Base-by-base conservation (phyloP, 2,329 filamentous ascomycete species). In the Aureobasidium sp. region DNA sequence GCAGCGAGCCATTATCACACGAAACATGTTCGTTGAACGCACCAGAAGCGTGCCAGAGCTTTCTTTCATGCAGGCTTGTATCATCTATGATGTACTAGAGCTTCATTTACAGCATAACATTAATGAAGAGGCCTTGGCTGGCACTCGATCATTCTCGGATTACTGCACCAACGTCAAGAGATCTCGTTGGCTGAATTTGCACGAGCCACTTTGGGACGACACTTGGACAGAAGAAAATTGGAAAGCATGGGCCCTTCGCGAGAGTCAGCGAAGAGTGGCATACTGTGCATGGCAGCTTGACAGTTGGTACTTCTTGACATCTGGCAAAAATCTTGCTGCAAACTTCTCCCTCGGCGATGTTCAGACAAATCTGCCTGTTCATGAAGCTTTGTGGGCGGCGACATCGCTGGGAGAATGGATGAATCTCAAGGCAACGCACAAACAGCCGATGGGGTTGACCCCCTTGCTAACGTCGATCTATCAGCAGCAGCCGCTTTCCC, bases 281-380 rank as follows among this genome's bases (percentile, higher is more conserved):
- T 58, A 58, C 12, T 58, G 54, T 58, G 54, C 54, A 37, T 58
- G 54, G 54, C 42, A 47, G 19, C 42, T 58, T 22, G 54, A 58
- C 19, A 58, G 31, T 31, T 58, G 54, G 54, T 37, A 35, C 17
- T 24, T 58, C 3, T 8, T 58, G 31, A 58, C 54, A 11, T 29
- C 40, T 15, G 54, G 54, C 22, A 58, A 58, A 19, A 27, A 17
- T 3, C 24, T 47, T n/a, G 48, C 44, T 31, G 29, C 54, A 58
- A 58, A 58, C 54, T 48, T 58, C 42, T 48, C 54, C 11, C 42
- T 58, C 5, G 19, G 19, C 22, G 54, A 58, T 19, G 44, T 58
- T n/a, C 54, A 58, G 31, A 58, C 54, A 47, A 27, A 47, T 27
- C 15, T 58, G 42, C 54, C 54, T 58, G 40, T 45, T 39, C 54